Evolutionary conservation across 2,329 filamentous ascomycete genomes (phyloP).

Genomic region (Teratosphaeria zuluensis): DNA sequence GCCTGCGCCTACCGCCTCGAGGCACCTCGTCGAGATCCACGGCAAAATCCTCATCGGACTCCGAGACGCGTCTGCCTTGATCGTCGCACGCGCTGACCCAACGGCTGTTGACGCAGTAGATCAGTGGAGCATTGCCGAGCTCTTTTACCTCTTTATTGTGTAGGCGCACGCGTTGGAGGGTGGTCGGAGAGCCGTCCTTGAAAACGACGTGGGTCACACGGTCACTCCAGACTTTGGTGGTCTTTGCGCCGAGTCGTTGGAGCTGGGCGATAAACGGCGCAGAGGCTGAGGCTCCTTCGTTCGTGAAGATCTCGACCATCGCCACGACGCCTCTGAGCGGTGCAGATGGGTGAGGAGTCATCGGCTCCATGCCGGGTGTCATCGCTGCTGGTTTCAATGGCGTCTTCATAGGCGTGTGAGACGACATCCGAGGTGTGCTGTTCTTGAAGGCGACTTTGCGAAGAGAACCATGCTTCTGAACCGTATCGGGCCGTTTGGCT

Average conservation of each 20-base stretch:
- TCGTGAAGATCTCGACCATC: slow-evolving; percentile 28
- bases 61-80: slow-evolving; percentile 19
- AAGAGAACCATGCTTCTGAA: slow-evolving; percentile 18
- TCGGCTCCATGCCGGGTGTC: slow-evolving; percentile 20
- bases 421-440: slow-evolving; percentile 5
- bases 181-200: slow-evolving; percentile 28
- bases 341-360: slow-evolving; percentile 27
- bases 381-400: slow-evolving; percentile 18
- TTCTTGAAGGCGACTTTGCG: slow-evolving; percentile 20
- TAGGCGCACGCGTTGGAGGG: slow-evolving; percentile 23
- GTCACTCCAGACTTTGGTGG: slow-evolving; percentile 27
- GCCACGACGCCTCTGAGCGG: slow-evolving; percentile 25
- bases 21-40: slow-evolving; percentile 25
- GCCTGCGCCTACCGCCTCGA: slow-evolving; percentile 20
- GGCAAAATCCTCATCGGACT: slow-evolving; percentile 23
- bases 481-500: slow-evolving; percentile 18
- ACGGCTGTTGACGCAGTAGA: slow-evolving; percentile 29
- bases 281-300: slow-evolving; percentile 26
- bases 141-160: slow-evolving; percentile 23
- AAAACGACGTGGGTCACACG: slow-evolving; percentile 28
- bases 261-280: slow-evolving; percentile 25
- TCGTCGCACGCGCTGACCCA: slow-evolving; percentile 29
- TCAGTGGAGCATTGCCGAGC: slow-evolving; percentile 12
- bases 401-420: slow-evolving; percentile 22
- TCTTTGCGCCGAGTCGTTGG: slow-evolving; percentile 26